Evolutionary conservation across 148 eudicot genomes (phyloP), one percentile per base, ranked within the genome.

Genomic region (Euryodendron excelsum): DNA sequence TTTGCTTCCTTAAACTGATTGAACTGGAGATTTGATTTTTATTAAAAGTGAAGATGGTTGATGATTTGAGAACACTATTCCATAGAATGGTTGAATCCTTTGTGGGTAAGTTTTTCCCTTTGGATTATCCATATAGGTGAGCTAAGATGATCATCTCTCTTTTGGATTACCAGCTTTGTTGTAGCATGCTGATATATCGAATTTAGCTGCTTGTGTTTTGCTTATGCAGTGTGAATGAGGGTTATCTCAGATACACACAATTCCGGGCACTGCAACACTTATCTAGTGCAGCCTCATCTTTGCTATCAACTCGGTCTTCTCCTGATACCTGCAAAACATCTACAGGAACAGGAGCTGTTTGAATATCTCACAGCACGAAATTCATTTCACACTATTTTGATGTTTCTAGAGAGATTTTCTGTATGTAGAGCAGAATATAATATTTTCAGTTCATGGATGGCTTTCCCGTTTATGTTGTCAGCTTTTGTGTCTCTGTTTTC

Each of bases 51-150:
- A 88, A 80, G 69, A 79, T 90, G 84, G 87, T 96, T 62, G 87
- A 89, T 59, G 99, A 96, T 80, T 80, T 90, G 47, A 90, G 99
- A 67, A 93, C 97, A 62, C 80, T 85, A 34, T 77, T 82, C 68
- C 86, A 80, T 74, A 88, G 75, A 78, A 65, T 91, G 83, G 85
- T 83, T 69, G 99, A 90, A 75, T 93, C 98, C 47, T 96, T 96
- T 82, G 83, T 87, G 68, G 92, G 88, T 82, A 87, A 90, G n/a
- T 96, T 96, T 87, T 96, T 90, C 47, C 98, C 99, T 59, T 87
- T 98, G 11, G 99, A 98, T 25, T 96, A 93, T 83, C 99, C 99
- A 75, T 96, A 93, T 80, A 95, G 99, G 99, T 95, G 34, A 77
- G 84, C 71, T 55, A 28, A 50, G 18, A 68, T 30, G 8, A 61